Evolutionary conservation across 129 eudicot species (phyloP).

Genomic region (Tagetes erecta): DNA sequence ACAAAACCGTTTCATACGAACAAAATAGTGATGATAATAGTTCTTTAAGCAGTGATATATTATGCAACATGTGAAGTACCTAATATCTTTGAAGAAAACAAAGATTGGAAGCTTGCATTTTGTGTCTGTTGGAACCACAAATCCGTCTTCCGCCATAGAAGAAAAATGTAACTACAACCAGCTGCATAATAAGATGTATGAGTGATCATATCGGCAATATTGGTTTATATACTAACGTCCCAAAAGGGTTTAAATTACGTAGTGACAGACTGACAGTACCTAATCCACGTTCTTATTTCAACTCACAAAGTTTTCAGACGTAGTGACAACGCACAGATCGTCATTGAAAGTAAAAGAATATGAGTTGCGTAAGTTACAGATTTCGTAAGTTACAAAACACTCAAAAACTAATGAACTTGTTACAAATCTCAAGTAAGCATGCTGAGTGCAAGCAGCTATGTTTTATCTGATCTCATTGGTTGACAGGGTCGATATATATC

Average conservation of each 20-base stretch:
- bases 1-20: background rate
- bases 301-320: background rate
- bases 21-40: background rate
- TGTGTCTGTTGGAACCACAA: slow-evolving; percentile 22
- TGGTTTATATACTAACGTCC: background rate
- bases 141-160: slow-evolving; percentile 50
- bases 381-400: too few species aligned
- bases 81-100: slow-evolving; percentile 63
- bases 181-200: slow-evolving; percentile 7
- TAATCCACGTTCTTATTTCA: background rate
- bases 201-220: slow-evolving; percentile 10
- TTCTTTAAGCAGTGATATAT: background rate
- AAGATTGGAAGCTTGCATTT: slow-evolving; percentile 55
- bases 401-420: too few species aligned
- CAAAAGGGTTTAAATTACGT: background rate
- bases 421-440: too few species aligned
- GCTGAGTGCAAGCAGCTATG: background rate
- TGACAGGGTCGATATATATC: background rate
- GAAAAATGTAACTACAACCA: slow-evolving; percentile 13
- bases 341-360: background rate
- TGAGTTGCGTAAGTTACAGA: background rate
- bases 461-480: background rate
- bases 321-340: background rate
- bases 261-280: background rate
- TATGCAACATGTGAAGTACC: slow-evolving; percentile 37